Base-by-base conservation (phyloP, 1,139 yeast genomes). In the Saccharomyces pastorianus region DNA sequence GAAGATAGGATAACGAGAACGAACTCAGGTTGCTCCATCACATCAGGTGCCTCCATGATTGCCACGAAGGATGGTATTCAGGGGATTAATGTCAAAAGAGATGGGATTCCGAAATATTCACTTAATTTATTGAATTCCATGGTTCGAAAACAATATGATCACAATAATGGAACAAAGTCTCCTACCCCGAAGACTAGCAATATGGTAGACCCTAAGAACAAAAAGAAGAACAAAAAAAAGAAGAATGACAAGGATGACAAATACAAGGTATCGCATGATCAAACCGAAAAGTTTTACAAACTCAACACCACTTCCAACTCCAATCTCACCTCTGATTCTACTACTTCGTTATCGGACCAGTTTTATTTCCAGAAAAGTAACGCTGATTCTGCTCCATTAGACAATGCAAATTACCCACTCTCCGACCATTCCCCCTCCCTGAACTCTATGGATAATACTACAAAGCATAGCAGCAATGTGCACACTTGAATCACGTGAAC, bases 51-150 rank as follows among this genome's bases (percentile, higher is more conserved):
- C 5, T 82, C 88, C 2, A 83, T 85, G 26, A 83, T 87, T 1
- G 89, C 90, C 11, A 84, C 88, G 28, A 83, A 84, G 63, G 90
- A 84, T 63, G 90, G 90, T 0, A 69, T 84, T 7, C 88, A 83
- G 65, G 90, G 90, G 1, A 79, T 81, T 59, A 71, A 78, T 53
- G 73, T 81, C 51, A 81, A 78, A 61, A 71, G 81, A 55, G 59
- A 64, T 20, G 76, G 75, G 2, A 76, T 73, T 46, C 75, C 76
- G 8, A 32, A 31, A 23, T 70, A 70, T 51, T 69, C 73, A 0
- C 52, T 70, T 46, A 66, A 66, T 27, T 54, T 70, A 48, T 61
- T 70, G 46, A 67, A 67, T 48, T 64, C 70, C 41, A 69, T 69
- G 73, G 56, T 61, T 13, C 60, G 57, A 28, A 52, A 55, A n/a